Conservation (phyloP, 2,329 filamentous ascomycete species). For the Dactylellina leptospora region DNA sequence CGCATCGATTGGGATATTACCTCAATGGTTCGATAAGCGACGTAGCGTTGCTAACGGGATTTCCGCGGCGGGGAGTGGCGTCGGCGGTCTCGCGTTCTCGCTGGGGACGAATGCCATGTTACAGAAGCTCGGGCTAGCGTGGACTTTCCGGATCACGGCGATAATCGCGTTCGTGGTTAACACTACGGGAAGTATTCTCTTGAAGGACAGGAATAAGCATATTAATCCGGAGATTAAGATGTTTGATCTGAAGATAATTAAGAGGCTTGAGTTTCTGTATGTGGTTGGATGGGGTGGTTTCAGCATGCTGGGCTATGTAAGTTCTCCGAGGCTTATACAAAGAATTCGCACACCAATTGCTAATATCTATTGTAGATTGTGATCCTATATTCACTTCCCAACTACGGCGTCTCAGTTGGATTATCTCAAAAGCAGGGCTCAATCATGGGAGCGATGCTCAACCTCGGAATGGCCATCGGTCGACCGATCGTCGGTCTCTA, state of each 20-base stretch:
- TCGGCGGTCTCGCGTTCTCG: slow-evolving; percentile 77
- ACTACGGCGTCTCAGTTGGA: slow-evolving; percentile 75
- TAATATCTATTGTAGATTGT: slow-evolving; percentile 32
- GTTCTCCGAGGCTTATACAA: slow-evolving; percentile 63
- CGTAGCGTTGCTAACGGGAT: slow-evolving; percentile 76
- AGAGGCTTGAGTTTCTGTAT: slow-evolving; percentile 70
- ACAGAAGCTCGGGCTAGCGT: slow-evolving; percentile 69
- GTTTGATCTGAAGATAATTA: slow-evolving; percentile 73
- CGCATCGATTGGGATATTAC: slow-evolving; percentile 71
- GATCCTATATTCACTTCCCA: slow-evolving; percentile 62
- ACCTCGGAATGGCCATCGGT: slow-evolving; percentile 71
- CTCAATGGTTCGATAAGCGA: slow-evolving; percentile 77
- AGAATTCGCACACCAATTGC: slow-evolving; percentile 59
- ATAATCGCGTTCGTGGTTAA: slow-evolving; percentile 73
- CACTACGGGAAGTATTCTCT: slow-evolving; percentile 69
- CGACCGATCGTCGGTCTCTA: slow-evolving; percentile 77
- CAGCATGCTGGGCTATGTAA: slow-evolving; percentile 76
- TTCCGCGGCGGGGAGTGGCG: slow-evolving; percentile 73
- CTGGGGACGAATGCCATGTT: slow-evolving; percentile 76
- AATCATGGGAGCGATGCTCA: slow-evolving; percentile 76
- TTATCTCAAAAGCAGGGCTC: slow-evolving; percentile 73
- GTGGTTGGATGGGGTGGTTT: slow-evolving; percentile 75
- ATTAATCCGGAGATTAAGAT: slow-evolving; percentile 73
- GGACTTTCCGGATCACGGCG: slow-evolving; percentile 73
- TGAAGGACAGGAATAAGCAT: slow-evolving; percentile 76